Percentiles rank a stretch among this genome's conserved stretches.
Evolutionary conservation across 106 monocot genomes (phyloP).

Genomic region (Hemerocallis citrina): DNA sequence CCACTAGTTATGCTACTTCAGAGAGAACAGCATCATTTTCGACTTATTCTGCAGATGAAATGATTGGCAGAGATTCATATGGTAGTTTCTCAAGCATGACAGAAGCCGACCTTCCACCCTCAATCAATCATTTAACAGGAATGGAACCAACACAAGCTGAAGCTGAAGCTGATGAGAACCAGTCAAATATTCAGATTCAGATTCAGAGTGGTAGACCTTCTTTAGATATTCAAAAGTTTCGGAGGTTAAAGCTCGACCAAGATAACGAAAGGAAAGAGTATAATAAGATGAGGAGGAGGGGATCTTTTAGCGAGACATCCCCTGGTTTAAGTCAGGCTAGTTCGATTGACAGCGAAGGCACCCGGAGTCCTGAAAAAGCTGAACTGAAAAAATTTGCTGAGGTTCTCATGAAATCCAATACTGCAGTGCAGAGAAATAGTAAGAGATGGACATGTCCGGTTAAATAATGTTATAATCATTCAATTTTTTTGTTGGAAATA

Average conservation of each 20-base stretch:
- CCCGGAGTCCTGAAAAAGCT: constrained; percentile 19
- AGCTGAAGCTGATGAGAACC: not conserved
- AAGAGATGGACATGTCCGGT: not conserved
- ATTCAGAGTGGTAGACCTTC: constrained; percentile 4
- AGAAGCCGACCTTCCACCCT: not conserved
- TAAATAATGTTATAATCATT: not conserved
- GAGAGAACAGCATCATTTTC: constrained; percentile 35
- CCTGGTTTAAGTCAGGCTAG: not conserved
- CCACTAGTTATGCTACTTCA: constrained; percentile 10
- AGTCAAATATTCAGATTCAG: not conserved
- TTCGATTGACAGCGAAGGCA: constrained; percentile 1
- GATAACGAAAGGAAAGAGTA: not conserved
- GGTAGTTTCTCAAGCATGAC: constrained; percentile 30
- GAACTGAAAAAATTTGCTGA: constrained; percentile 32
- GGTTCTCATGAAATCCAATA: constrained; percentile 13
- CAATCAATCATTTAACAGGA: not conserved
- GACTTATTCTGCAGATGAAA: constrained; percentile 29
- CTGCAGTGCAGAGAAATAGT: not conserved
- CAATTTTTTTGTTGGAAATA: too few relatives aligned
- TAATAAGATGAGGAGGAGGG: not conserved
- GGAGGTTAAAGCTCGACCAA: constrained; percentile 3
- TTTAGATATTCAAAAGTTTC: not conserved
- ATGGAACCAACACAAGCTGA: not conserved
- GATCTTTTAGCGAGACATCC: constrained; percentile 2
- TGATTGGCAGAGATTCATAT: constrained; percentile 20